Percentiles rank a stretch among this genome's conserved stretches.
Conservation (phyloP, 192 early-diverging fungal species). For the Helicostylum pulchrum region DNA sequence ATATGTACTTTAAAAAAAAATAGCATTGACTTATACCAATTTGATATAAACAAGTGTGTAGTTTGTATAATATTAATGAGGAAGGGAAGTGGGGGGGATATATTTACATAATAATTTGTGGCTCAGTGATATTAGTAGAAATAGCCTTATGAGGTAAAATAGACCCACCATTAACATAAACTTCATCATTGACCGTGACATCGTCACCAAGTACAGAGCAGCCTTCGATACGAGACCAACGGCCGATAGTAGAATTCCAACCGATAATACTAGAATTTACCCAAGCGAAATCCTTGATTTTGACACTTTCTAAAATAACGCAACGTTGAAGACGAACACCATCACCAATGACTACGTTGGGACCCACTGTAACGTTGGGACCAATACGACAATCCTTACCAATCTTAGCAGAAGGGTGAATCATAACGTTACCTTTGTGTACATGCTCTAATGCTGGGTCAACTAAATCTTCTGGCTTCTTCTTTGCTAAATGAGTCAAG, state of each 20-base stretch:
- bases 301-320: constrained; percentile 82
- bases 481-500: constrained; percentile 77
- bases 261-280: constrained; percentile 88
- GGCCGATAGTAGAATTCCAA: constrained; percentile 93
- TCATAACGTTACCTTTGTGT: constrained; percentile 85
- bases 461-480: constrained; percentile 66
- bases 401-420: constrained; percentile 88
- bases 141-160: constrained; percentile 96
- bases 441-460: constrained; percentile 64
- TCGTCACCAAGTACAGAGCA: constrained; percentile 96
- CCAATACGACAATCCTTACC: constrained; percentile 97
- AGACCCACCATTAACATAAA: constrained; percentile 92
- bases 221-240: constrained; percentile 93
- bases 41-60: too few species aligned
- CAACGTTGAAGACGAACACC: constrained; percentile 89
- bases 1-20: too few species aligned
- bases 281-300: constrained; percentile 90
- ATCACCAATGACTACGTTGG: constrained; percentile 85
- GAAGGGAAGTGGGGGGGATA: background rate
- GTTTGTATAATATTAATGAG: background rate
- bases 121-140: constrained; percentile 82
- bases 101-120: constrained; percentile 92
- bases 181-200: constrained; percentile 90
- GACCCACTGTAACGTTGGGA: constrained; percentile 95
- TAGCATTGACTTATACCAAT: too few species aligned